Conservation (phyloP, 176 grass and related monocot species). For the Raddia distichophylla region DNA sequence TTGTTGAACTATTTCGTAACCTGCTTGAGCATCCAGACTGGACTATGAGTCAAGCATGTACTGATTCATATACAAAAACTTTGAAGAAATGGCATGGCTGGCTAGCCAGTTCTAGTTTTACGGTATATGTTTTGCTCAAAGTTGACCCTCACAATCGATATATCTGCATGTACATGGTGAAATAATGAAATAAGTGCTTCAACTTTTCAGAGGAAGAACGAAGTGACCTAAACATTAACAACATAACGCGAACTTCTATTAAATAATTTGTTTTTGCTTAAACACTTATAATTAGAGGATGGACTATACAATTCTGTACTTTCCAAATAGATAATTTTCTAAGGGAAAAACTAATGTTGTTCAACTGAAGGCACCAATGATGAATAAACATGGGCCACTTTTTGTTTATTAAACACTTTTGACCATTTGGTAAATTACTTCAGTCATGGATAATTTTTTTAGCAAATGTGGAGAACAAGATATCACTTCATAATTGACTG, state of each 20-base stretch:
- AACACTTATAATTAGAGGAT: background rate
- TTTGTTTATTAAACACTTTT: background rate
- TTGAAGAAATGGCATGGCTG: slow-evolving; percentile 98
- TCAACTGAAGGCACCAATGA: background rate
- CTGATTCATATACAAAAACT: slow-evolving; percentile 90
- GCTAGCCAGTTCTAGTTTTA: slow-evolving; percentile 95
- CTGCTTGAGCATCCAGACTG: slow-evolving; percentile 85
- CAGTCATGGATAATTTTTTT: slow-evolving; percentile 1
- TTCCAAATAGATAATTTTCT: background rate
- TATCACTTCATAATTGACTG: background rate
- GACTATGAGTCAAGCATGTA: slow-evolving; percentile 88
- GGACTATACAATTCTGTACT: background rate
- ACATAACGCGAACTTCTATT: background rate
- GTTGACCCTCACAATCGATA: background rate
- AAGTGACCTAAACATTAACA: background rate
- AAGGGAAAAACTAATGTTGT: background rate
- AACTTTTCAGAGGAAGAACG: background rate
- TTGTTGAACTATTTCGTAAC: slow-evolving; percentile 89
- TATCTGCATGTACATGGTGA: background rate
- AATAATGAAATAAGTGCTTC: background rate
- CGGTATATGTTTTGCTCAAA: slow-evolving; percentile 47
- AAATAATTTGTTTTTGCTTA: background rate
- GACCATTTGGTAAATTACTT: background rate
- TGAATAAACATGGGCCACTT: background rate
- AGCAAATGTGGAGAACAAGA: background rate